Evolutionary conservation across 768 basidiomycete species (phyloP).

Genomic region (Panaeolus papilionaceus): DNA sequence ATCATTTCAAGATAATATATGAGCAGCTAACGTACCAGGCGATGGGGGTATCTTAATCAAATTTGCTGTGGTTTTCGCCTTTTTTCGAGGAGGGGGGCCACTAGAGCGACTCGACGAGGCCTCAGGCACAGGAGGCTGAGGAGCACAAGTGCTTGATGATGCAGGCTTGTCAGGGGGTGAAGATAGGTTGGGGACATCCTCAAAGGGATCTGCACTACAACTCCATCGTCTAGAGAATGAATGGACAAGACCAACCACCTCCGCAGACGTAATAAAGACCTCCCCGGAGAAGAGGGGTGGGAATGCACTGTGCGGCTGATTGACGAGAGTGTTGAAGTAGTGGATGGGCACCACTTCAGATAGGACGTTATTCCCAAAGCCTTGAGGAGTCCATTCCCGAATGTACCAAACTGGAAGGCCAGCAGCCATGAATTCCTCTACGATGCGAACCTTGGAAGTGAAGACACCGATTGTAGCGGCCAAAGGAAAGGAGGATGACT

Average conservation of each 20-base stretch:
- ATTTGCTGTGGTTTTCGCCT: not conserved
- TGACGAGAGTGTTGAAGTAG: not conserved
- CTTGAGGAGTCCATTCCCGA: not conserved
- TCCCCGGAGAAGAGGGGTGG: not conserved
- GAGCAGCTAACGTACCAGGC: not conserved
- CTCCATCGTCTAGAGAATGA: not conserved
- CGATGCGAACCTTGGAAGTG: not conserved
- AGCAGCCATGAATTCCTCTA: constrained; percentile 14
- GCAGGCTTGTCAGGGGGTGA: not conserved
- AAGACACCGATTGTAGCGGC: not conserved
- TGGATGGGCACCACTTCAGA: not conserved
- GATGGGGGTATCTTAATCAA: not conserved
- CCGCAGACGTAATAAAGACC: not conserved
- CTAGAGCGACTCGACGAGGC: not conserved
- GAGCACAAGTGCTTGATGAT: not conserved
- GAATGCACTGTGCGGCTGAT: not conserved
- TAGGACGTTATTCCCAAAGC: constrained; percentile 8
- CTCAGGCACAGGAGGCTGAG: not conserved
- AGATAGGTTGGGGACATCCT: not conserved
- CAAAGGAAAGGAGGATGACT: not conserved
- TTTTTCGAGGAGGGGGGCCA: not conserved
- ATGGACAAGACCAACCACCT: constrained; percentile 1
- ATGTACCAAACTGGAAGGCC: constrained; percentile 18
- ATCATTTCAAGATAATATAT: not conserved
- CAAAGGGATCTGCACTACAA: constrained; percentile 3